These are phyloP conservation scores for Mortierella sp. DNA, from an alignment of 371 early-diverging fungal genomes.

Conservation along the genomic window DNA sequence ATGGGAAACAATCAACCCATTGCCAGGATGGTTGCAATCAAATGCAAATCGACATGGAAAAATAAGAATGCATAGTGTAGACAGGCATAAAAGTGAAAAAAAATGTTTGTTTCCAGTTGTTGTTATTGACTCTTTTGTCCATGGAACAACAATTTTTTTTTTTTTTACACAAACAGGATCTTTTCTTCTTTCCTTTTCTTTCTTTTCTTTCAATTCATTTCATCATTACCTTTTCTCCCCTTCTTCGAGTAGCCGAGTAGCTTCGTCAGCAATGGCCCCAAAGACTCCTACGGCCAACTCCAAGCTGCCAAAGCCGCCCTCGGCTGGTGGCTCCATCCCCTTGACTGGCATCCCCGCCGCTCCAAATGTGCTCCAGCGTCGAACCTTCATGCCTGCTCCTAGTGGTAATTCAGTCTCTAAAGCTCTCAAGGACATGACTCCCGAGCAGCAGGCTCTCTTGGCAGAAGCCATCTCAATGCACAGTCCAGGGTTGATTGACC, in stretches of 20 bases:
- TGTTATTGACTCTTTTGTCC: not conserved
- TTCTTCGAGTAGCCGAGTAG: constrained; percentile 13
- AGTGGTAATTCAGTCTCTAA: constrained; percentile 31
- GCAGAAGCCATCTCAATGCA: constrained; percentile 56
- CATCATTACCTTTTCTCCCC: not conserved
- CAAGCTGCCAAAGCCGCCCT: constrained; percentile 54
- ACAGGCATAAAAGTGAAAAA: not conserved
- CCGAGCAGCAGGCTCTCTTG: constrained; percentile 53
- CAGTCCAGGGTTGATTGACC: constrained; percentile 52
- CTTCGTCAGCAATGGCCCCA: constrained; percentile 45
- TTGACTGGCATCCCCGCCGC: constrained; percentile 44
- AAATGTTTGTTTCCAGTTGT: not conserved
- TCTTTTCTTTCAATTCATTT: constrained; percentile 2
- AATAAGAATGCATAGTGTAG: no score
- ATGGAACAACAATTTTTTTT: not conserved
- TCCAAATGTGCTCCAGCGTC: constrained; percentile 46
- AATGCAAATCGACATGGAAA: no score
- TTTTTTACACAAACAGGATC: not conserved
- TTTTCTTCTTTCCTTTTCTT: constrained; percentile 4
- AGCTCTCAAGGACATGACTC: constrained; percentile 52
- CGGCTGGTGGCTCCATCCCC: constrained; percentile 32
- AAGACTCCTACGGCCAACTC: constrained; percentile 54
- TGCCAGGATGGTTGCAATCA: no score
- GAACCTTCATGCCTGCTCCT: constrained; percentile 32
- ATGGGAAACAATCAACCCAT: not conserved